phyloP scores from a whole-genome alignment of 2,329 filamentous ascomycete genomes.

The Aspergillus pseudotamarii region DNA sequence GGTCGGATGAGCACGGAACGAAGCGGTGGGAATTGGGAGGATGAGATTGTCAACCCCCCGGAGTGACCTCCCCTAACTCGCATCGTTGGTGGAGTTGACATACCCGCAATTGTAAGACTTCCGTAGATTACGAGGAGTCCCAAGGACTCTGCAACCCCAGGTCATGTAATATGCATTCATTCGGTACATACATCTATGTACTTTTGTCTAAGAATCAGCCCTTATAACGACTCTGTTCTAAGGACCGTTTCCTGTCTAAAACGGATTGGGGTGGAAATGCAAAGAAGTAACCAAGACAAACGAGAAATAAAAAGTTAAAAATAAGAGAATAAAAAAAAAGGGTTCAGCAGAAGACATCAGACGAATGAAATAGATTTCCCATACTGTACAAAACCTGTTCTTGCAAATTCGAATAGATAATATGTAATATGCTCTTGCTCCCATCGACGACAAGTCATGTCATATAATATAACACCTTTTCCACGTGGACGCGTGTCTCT shows the following conservation, averaged over 20 bases:
- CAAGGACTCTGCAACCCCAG: neutral
- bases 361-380: slow-evolving; percentile 38
- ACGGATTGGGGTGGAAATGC: slow-evolving; percentile 15
- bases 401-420: slow-evolving; percentile 35
- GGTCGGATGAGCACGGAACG: slow-evolving; percentile 17
- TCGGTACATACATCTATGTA: slow-evolving; percentile 25
- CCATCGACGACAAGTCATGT: slow-evolving; percentile 13
- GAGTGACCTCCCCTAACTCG: neutral
- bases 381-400: slow-evolving; percentile 44
- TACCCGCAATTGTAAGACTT: neutral
- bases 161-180: slow-evolving; percentile 19
- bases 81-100: neutral
- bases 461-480: slow-evolving; percentile 21
- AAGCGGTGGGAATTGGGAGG: slow-evolving; percentile 27
- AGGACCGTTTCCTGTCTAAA: slow-evolving; percentile 20
- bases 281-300: slow-evolving; percentile 19
- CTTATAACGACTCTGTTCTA: slow-evolving; percentile 8
- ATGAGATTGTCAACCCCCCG: slow-evolving; percentile 27
- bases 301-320: slow-evolving; percentile 18
- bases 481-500: slow-evolving; percentile 9
- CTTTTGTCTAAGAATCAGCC: slow-evolving; percentile 10
- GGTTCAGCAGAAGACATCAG: slow-evolving; percentile 33
- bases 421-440: slow-evolving; percentile 22
- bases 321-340: slow-evolving; percentile 19
- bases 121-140: neutral